Evolutionary conservation across 179 eudicot genomes (phyloP), one percentile per base, ranked within the genome.

Genomic region (Sideroxylon spinosum): DNA sequence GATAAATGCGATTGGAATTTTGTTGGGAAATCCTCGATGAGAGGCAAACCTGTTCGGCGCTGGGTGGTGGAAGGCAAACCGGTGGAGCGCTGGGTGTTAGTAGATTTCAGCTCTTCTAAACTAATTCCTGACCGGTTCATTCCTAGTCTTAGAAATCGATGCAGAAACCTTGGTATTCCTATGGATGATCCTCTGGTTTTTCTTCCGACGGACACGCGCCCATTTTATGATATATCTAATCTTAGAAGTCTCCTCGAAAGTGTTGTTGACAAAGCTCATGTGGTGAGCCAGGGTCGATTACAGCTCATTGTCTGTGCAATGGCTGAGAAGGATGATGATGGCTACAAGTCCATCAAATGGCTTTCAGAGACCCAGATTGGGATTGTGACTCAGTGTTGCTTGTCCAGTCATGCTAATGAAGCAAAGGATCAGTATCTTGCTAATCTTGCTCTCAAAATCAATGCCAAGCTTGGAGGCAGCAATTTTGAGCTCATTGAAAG

Each of bases 381-480:
- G 26, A 59, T 91, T 19, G 61, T 89, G 48, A 91, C 93, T 56
- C 95, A 89, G 25, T 88, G 90, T 28, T 89, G 88, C 75, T 77
- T 91, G 77, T 78, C 84, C 2, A 26, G 16, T n/a, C 57, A n/a
- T 32, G 90, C 86, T 13, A 87, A 87, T 73, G 80, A 81, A 52
- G 81, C 71, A 26, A 77, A 60, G 6, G 88, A 84, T 78, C 89
- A 86, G 69, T 88, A 85, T 75, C 73, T 86, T 69, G 91, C 86
- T n/a, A 88, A 91, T 52, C 86, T 91, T 37, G 87, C 87, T 61
- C 78, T 89, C 64, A 91, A 91, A 76, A 87, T 91, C 55, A 91
- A 91, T 82, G 95, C 90, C 3, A 89, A 91, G 81, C 87, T 91
- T 8, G 95, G 95, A 11, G 95, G 95, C 25, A 88, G 88, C 84